Percentiles rank a stretch among this genome's conserved stretches.
Conservation (phyloP, 257 asterid species). For the Coffea canephora region DNA sequence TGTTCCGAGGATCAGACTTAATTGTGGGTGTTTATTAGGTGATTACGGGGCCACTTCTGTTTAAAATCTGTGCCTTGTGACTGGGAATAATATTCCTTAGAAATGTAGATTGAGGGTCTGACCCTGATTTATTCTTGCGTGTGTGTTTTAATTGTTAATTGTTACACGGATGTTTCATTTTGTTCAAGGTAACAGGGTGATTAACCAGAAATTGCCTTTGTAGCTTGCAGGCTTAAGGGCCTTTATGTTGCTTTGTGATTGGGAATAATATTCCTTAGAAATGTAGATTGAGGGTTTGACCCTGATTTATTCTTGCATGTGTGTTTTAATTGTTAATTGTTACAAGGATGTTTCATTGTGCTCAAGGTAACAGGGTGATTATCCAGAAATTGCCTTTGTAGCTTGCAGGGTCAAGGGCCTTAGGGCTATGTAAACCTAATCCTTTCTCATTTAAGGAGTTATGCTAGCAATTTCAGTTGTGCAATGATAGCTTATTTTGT, state of each 20-base stretch:
- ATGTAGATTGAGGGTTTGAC: not conserved
- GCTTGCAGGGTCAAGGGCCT: not conserved
- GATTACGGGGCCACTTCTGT: not conserved
- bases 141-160: not conserved
- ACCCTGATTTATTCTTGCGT: conserved; percentile 2
- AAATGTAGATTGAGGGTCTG: not conserved
- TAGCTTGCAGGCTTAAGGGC: not conserved
- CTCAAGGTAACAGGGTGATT: too few relatives aligned
- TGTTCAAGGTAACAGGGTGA: too few relatives aligned
- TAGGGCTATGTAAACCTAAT: not conserved
- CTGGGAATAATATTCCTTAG: not conserved
- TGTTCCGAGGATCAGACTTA: not conserved
- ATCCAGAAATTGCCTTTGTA: not conserved
- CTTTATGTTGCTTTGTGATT: too few relatives aligned
- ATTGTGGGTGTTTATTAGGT: not conserved
- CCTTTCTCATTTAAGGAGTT: not conserved
- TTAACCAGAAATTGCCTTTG: not conserved
- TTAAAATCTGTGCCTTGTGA: not conserved
- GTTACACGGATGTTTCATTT: not conserved
- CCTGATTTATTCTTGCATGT: conserved; percentile 4
- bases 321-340: not conserved
- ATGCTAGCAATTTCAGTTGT: not conserved
- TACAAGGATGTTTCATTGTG: not conserved
- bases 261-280: not conserved
- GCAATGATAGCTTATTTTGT: not conserved